These are phyloP conservation scores for Pholiota molesta DNA, from an alignment of 768 basidiomycete species.

Conservation along the genomic window DNA sequence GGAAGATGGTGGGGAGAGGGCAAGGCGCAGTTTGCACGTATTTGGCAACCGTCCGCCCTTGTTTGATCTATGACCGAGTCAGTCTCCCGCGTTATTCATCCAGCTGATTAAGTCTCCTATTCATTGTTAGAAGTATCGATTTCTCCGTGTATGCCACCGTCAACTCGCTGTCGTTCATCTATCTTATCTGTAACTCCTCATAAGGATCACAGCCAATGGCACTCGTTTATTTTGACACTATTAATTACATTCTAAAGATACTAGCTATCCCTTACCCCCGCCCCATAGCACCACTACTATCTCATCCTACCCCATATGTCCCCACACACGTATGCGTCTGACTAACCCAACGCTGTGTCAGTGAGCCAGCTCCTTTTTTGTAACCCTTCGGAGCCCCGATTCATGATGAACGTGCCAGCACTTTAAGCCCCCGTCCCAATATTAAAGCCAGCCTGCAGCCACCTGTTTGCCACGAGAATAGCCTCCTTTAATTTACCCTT, in stretches of 20 bases:
- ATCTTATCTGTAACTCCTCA: not conserved
- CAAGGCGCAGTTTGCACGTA: slow-evolving; percentile 4
- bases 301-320: not conserved
- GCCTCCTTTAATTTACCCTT: too few species aligned
- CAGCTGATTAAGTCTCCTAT: not conserved
- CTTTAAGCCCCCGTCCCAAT: too few species aligned
- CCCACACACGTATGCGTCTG: not conserved
- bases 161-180: not conserved
- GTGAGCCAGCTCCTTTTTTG: too few species aligned
- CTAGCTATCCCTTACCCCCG: not conserved
- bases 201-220: not conserved
- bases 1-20: slow-evolving; percentile 8
- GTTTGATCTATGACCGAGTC: not conserved
- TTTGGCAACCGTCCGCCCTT: not conserved
- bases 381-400: too few species aligned
- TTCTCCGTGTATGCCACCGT: not conserved
- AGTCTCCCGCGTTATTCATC: not conserved
- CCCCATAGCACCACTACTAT: not conserved
- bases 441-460: too few species aligned
- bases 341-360: not conserved
- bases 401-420: too few species aligned
- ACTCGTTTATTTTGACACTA: not conserved
- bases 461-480: too few species aligned
- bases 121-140: not conserved
- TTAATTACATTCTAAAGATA: not conserved